Evolutionary conservation across 352 stramenopile genomes (phyloP).

Genomic region (Phytophthora sojae): DNA sequence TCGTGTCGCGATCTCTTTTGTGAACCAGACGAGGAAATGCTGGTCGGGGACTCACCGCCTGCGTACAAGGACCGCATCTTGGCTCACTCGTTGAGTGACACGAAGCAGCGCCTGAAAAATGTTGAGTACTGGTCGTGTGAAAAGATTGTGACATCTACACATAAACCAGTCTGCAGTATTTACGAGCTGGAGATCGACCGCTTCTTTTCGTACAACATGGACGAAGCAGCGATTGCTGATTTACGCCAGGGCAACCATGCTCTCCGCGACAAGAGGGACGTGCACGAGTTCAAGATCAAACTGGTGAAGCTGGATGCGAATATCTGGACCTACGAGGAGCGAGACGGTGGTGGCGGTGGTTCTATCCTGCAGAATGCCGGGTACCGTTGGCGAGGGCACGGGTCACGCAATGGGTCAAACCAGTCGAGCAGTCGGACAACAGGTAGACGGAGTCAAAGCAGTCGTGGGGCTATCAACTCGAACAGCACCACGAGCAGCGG

Average conservation of each 20-base stretch:
- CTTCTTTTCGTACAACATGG: constrained; percentile 75
- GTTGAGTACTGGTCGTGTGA: constrained; percentile 77
- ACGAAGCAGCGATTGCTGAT: constrained; percentile 56
- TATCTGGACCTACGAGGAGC: constrained; percentile 74
- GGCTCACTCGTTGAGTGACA: constrained; percentile 72
- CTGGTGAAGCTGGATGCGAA: constrained; percentile 79
- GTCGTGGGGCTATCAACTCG: constrained; percentile 37
- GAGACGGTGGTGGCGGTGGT: constrained; percentile 20
- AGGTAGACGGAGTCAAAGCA: constrained; percentile 39
- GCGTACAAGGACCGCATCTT: constrained; percentile 84
- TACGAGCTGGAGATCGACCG: constrained; percentile 82
- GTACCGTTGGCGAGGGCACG: constrained; percentile 34
- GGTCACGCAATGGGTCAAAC: constrained; percentile 43
- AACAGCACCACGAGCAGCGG: constrained; percentile 44
- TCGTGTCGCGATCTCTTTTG: constrained; percentile 67
- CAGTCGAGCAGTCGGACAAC: constrained; percentile 38
- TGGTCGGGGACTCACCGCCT: constrained; percentile 40
- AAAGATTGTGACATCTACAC: constrained; percentile 64
- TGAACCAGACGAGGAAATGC: constrained; percentile 42
- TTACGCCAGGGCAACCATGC: constrained; percentile 56
- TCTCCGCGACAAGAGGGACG: constrained; percentile 63
- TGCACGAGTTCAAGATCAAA: constrained; percentile 79
- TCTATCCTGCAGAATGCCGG: constrained; percentile 28
- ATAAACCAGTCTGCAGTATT: constrained; percentile 78
- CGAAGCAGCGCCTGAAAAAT: constrained; percentile 62